phyloP scores from a whole-genome alignment of 2,329 filamentous ascomycete species.

The Metarhizium anisopliae region DNA sequence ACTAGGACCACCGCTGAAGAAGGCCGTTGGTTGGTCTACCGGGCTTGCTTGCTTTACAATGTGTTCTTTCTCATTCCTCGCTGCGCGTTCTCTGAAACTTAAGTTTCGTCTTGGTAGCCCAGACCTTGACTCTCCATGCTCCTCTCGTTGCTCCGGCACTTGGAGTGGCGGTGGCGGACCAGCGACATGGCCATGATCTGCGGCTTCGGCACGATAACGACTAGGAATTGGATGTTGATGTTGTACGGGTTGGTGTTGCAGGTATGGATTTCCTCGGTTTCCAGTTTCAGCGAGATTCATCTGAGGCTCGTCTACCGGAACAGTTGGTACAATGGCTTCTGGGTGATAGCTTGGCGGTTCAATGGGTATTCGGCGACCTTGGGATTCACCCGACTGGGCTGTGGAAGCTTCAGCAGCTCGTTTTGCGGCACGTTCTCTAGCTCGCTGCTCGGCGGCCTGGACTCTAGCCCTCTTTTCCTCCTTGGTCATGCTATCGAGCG shows the following conservation, averaged over 20 bases:
- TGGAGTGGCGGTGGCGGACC: conserved; percentile 13
- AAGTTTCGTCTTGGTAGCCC: conserved; percentile 43
- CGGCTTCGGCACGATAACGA: background rate
- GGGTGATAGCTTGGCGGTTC: conserved; percentile 1
- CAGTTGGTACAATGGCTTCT: background rate
- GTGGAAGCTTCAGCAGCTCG: conserved; percentile 18
- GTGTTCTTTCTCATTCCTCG: conserved; percentile 31
- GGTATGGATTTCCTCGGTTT: background rate
- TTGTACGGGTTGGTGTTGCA: background rate
- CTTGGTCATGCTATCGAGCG: conserved; percentile 86
- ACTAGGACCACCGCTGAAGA: conserved; percentile 19
- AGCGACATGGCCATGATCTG: conserved; percentile 9
- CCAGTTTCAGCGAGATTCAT: background rate
- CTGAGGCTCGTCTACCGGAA: background rate
- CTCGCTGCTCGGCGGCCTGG: conserved; percentile 69
- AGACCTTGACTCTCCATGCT: conserved; percentile 15
- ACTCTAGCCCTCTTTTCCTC: conserved; percentile 86
- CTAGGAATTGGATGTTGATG: background rate
- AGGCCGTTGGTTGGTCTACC: conserved; percentile 11
- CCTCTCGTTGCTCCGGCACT: conserved; percentile 9
- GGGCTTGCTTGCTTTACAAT: conserved; percentile 18
- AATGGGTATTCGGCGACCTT: conserved; percentile 13
- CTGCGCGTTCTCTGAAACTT: conserved; percentile 52
- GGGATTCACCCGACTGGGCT: conserved; percentile 11
- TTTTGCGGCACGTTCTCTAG: conserved; percentile 50